Conservation (phyloP, 305 asterid genomes). For the Fraxinus dipetala region DNA sequence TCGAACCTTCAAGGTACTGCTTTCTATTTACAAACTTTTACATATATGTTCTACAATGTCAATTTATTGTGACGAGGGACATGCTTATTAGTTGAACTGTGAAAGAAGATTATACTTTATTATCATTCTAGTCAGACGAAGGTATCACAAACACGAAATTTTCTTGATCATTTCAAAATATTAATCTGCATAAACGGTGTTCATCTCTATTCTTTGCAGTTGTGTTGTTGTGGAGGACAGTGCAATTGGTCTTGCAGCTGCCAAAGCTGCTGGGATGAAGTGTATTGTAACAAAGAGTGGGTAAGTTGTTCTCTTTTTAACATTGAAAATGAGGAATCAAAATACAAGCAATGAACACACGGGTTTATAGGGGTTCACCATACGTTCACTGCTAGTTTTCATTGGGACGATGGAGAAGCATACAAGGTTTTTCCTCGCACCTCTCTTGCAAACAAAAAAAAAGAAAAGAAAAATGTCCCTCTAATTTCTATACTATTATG, state of each 20-base stretch:
- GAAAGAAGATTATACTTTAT: not conserved
- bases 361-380: not conserved
- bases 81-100: not conserved
- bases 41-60: not conserved
- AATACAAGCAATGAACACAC: not conserved
- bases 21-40: not conserved
- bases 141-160: not conserved
- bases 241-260: conserved; percentile 92
- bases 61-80: not conserved
- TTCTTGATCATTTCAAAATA: not conserved
- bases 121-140: not conserved
- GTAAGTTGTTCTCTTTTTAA: conserved; percentile 35
- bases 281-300: conserved; percentile 95
- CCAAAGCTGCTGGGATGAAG: conserved; percentile 94
- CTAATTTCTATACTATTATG: not conserved
- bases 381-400: not conserved
- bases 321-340: not conserved
- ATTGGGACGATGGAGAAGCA: not conserved
- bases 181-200: not conserved
- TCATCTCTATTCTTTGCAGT: conserved; percentile 33
- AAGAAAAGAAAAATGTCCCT: not conserved
- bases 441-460: not conserved
- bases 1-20: conserved; percentile 81
- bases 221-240: conserved; percentile 97
- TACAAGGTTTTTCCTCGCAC: not conserved